Conservation (phyloP, 805 yeast genomes). For the Kodamaea fukazawae region DNA sequence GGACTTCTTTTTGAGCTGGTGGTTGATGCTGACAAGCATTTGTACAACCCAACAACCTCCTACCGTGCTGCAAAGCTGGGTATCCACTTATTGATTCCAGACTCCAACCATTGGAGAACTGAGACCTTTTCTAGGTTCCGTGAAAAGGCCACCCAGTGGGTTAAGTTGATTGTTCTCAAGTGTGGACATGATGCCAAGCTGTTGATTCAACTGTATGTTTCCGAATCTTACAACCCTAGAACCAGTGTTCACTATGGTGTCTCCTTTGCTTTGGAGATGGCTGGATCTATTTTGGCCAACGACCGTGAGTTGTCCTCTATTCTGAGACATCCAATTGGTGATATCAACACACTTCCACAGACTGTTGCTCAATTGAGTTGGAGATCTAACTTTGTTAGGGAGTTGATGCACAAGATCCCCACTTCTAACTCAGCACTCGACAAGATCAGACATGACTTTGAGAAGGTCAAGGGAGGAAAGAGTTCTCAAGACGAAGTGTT, state of each 20-base stretch:
- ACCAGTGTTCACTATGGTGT: conserved; percentile 66
- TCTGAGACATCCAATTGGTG: conserved; percentile 32
- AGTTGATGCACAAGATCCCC: conserved; percentile 28
- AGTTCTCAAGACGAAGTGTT: conserved; percentile 23
- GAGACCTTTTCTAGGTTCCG: conserved; percentile 61
- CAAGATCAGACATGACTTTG: conserved; percentile 27
- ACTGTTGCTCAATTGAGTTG: conserved; percentile 76
- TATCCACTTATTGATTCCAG: conserved; percentile 61
- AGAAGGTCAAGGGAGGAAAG: conserved; percentile 13
- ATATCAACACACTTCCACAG: conserved; percentile 61
- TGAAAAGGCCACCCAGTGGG: conserved; percentile 65
- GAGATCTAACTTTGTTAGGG: conserved; percentile 48
- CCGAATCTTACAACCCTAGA: conserved; percentile 24
- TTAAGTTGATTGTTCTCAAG: conserved; percentile 50
- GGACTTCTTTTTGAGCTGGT: conserved; percentile 75
- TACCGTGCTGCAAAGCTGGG: conserved; percentile 48
- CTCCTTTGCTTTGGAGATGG: conserved; percentile 87
- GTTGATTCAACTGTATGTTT: conserved; percentile 72
- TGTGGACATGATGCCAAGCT: conserved; percentile 76
- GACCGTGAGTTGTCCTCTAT: conserved; percentile 65
- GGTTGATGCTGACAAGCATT: conserved; percentile 77
- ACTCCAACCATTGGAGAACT: conserved; percentile 72
- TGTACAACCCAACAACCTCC: conserved; percentile 77
- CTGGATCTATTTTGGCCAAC: conserved; percentile 63
- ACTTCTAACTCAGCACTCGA: conserved; percentile 27